Evolutionary conservation across 192 early-diverging fungal genomes (phyloP), one percentile per base, ranked within the genome.

Genomic region (Thamnidium elegans): DNA sequence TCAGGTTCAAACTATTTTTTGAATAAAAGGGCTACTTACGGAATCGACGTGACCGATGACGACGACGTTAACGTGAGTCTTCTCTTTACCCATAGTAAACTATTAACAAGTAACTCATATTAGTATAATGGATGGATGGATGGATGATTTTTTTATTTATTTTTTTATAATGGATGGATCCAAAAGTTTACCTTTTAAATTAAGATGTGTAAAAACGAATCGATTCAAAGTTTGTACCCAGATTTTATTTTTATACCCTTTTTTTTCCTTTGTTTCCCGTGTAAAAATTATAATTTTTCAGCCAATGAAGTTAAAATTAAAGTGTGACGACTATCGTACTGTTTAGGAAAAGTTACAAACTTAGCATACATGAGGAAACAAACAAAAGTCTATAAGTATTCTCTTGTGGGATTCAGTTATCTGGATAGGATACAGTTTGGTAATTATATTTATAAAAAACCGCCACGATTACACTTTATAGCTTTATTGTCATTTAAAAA

Each of bases 31-130:
- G 10, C 11, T 26, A 56, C 55, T 98, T 84, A 94, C 94, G 79
- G 95, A 98, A 88, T 97, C 96, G 90, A 98, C 96, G 94, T 98
- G 95, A 77, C 96, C 94, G 83, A 94, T 94, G 83, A 98, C 92
- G 82, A 92, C 91, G 84, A 93, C 86, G 86, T 90, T 90, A 81
- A 93, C 83, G 87, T 95, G 93, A 79, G 71, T 77, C 86, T 95
- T 95, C 73, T 94, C 92, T 80, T 93, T 93, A 73, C 70, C 70
- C 64, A 66, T 61, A 20, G 32, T 58, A 58, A 51, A 39, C 50
- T 52, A 52, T 39, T n/a, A 50, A 34, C 30, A 11, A 36, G 15
- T 15, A 26, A 58, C 8, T 9, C 32, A 32, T 39, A 19, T 56
- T 36, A 56, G 32, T 42, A 39, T 42, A 39, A 9, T 4, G 36